Percentiles rank a stretch among this genome's conserved stretches.
Conservation (phyloP, 2,329 filamentous ascomycete species). For the Nectriaceae sp. region DNA sequence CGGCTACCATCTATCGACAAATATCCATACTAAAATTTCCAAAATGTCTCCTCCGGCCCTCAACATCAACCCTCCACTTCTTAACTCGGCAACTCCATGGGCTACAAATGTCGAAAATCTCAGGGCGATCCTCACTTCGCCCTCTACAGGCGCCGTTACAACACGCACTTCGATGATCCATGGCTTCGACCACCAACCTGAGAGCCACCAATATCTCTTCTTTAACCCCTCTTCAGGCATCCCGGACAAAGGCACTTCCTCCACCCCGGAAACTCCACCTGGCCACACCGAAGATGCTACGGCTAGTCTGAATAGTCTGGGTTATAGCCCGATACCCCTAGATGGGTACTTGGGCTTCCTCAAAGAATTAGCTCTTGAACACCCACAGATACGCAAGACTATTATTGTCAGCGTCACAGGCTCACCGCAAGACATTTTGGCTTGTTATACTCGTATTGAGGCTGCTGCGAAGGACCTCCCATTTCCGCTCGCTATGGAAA, state of each 20-base stretch:
- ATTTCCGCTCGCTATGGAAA: conserved; percentile 66
- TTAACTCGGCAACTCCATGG: conserved; percentile 79
- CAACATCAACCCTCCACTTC: conserved; percentile 61
- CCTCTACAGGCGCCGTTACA: conserved; percentile 72
- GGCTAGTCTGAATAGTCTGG: conserved; percentile 68
- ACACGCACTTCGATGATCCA: conserved; percentile 67
- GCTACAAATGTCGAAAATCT: conserved; percentile 68
- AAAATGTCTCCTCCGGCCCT: conserved; percentile 37
- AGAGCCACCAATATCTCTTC: conserved; percentile 66
- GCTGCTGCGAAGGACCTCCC: conserved; percentile 37
- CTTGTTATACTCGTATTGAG: conserved; percentile 56
- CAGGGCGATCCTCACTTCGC: conserved; percentile 57
- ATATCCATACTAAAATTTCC: conserved; percentile 7
- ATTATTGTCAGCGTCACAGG: conserved; percentile 75
- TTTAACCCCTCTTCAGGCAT: conserved; percentile 49
- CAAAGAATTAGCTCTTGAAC: conserved; percentile 41
- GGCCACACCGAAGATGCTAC: conserved; percentile 23
- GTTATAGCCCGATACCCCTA: conserved; percentile 69
- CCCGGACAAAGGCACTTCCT: conserved; percentile 22
- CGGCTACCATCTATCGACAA: too few species aligned
- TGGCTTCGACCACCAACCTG: conserved; percentile 64
- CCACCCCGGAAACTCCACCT: conserved; percentile 14
- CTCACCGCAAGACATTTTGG: conserved; percentile 53
- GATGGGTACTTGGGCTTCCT: conserved; percentile 60
- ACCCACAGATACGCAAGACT: conserved; percentile 46